Conservation (phyloP, 1,284 basidiomycete genomes). For the Trichosporon inkin region DNA sequence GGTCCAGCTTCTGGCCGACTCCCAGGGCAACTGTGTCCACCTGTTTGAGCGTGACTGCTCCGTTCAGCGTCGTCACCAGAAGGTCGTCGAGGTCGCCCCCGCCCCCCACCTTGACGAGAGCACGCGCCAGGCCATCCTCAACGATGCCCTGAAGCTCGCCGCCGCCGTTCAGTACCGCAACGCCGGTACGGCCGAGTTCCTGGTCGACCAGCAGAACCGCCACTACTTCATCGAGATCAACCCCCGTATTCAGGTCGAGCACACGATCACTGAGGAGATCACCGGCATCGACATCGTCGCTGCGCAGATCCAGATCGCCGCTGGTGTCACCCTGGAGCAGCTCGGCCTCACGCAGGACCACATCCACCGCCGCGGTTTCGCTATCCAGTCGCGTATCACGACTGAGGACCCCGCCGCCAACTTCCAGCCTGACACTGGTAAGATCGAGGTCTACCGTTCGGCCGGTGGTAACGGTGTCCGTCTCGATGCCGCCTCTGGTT, state of each 20-base stretch:
- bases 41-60: slow-evolving; percentile 98
- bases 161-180: slow-evolving; percentile 90
- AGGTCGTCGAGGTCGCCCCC: slow-evolving; percentile 98
- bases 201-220: slow-evolving; percentile 90
- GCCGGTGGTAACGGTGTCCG: slow-evolving; percentile 99
- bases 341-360: slow-evolving; percentile 96
- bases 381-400: slow-evolving; percentile 98
- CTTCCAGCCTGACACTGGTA: slow-evolving; percentile 99
- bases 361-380: slow-evolving; percentile 92
- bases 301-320: slow-evolving; percentile 97
- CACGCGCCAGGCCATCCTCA: slow-evolving; percentile 78
- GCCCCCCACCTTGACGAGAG: slow-evolving; percentile 90
- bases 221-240: slow-evolving; percentile 99
- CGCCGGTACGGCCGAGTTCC: slow-evolving; percentile 94
- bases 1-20: slow-evolving; percentile 91
- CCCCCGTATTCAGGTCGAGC: slow-evolving; percentile 96
- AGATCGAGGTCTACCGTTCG: slow-evolving; percentile 98
- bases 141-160: slow-evolving; percentile 91
- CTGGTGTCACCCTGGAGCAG: slow-evolving; percentile 90
- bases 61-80: slow-evolving; percentile 95
- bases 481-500: slow-evolving; percentile 94
- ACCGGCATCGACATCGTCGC: slow-evolving; percentile 98
- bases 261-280: slow-evolving; percentile 98
- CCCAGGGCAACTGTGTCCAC: slow-evolving; percentile 87
- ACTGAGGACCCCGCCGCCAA: slow-evolving; percentile 89